phyloP scores from a whole-genome alignment of 208 protist genomes.

The Leishmania tarentolae region DNA sequence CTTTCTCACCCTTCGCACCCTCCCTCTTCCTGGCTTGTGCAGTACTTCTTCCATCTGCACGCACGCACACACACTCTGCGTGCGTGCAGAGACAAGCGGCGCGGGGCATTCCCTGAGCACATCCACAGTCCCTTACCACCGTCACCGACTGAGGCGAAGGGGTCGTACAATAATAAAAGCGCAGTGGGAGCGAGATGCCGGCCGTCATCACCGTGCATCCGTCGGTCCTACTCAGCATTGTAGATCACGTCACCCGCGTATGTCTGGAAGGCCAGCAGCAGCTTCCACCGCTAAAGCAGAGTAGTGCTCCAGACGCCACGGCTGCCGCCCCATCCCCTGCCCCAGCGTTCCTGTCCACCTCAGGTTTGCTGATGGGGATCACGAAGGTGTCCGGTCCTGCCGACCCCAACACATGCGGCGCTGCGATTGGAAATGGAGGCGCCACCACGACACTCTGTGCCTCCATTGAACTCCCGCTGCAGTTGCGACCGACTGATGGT shows the following conservation, averaged over 20 bases:
- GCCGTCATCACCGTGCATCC: conserved; percentile 48
- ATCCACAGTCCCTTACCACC: neutral
- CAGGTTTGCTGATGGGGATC: conserved; percentile 22
- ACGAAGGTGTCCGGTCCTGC: neutral
- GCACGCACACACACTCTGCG: no score
- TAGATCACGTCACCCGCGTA: conserved; percentile 62
- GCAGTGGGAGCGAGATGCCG: neutral
- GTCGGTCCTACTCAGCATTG: conserved; percentile 71
- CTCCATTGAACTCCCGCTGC: conserved; percentile 52
- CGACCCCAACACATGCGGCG: neutral
- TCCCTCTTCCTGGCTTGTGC: neutral
- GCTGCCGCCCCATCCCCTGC: neutral
- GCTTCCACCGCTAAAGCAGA: neutral
- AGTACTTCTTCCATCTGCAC: neutral
- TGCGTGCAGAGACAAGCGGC: no score
- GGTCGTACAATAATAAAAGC: neutral
- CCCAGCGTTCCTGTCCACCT: neutral
- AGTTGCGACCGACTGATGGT: neutral
- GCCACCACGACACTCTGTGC: conserved; percentile 37
- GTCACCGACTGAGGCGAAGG: neutral
- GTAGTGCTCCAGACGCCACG: neutral
- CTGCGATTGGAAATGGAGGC: neutral
- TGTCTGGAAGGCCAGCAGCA: neutral
- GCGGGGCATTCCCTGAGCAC: neutral
- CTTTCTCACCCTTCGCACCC: neutral